Base-by-base conservation (phyloP, 1,284 basidiomycete genomes). In the Clitocybe nebularis region DNA sequence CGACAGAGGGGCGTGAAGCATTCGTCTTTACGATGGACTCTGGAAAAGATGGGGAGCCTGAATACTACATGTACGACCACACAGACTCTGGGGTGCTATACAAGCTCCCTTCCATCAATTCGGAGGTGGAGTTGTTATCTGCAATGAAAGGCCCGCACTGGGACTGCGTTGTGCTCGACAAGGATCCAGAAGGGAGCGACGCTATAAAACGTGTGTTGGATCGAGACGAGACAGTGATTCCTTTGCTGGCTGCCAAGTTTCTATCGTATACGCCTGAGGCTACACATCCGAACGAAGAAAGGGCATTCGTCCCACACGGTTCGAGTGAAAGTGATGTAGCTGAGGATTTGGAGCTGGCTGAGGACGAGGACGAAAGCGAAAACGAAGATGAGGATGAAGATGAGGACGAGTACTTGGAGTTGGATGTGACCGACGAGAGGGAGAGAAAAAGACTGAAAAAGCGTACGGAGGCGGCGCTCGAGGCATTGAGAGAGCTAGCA, bases 141-240 rank as follows among this genome's bases (percentile, higher is more conserved):
- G 3, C 29, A 8, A 3, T 17, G 3, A 6, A 13, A 3, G 14
- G 19, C 5, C 9, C 47, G 48, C 16, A 46, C 62, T 37, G 48
- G 26, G 2, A 34, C 46, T 9, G 53, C 47, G 28, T 38, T 50
- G 14, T 46, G 49, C 1, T 49, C 43, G 3, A 23, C 53, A 2
- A 41, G 49, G 17, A 43, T 36, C 3, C 41, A 43, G 28, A 38
- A 61, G 10, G 66, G 63, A 7, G 45, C 52, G 24, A 41, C 45
- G 16, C 53, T 49, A 1, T 39, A 63, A 5, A 21, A 51, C 47
- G 61, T 20, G 55, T 67, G n/a, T 34, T 65, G n/a, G 50, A 46
- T 0, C 47, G 59, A 22, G 64, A 68, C 48, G 52, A 49, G 22
- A 47, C 44, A 5, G 64, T 67, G 8, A 54, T 64, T 14, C 56